Base-by-base conservation (phyloP, 257 asterid species). In the Handroanthus guayacan region DNA sequence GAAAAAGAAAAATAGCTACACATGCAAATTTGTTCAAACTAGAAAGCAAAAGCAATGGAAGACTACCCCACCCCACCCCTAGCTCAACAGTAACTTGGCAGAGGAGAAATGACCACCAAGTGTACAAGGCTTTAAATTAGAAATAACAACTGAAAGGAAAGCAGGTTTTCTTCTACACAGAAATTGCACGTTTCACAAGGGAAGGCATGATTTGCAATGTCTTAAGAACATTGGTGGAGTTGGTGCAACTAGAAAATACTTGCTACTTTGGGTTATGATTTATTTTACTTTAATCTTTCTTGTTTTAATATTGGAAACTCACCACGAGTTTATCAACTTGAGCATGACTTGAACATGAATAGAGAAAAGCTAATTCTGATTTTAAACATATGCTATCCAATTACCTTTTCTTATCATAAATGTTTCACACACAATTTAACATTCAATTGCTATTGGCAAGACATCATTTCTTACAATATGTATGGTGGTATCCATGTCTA, bases 61-160 rank as follows among this genome's bases (percentile, higher is more conserved):
- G 25, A n/a, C 34, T 5, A 54, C 61, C 48, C 17, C n/a, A n/a
- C 50, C 60, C 62, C 61, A n/a, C 25, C 31, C 61, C 61, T 2
- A 54, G 50, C n/a, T n/a, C 45, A 74, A 62, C 39, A 60, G 50
- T 64, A 16, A 0, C 41, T 62, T 31, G 54, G 51, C 36, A 67
- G 10, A 55, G 39, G 34, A 79, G 20, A 66, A 41, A 25, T 58
- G 39, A 54, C 38, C 12, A 50, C 37, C n/a, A 64, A 36, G 38
- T 36, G 31, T 18, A 75, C 11, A 69, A 58, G 16, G 74, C 66
- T 18, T 31, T 20, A 72, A 44, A 20, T 37, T 69, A 63, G 75
- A 38, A 79, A 48, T 62, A 43, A n/a, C n/a, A 52, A 75, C 31
- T 4, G 17, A 54, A n/a, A 54, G 57, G n/a, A 55, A 54, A 41